A percentile compares a stretch with the other conserved stretches of the same genome.
These are phyloP conservation scores for Fomitopsis schrenkii DNA, from an alignment of 1,284 basidiomycete species.

Conservation along the genomic window DNA sequence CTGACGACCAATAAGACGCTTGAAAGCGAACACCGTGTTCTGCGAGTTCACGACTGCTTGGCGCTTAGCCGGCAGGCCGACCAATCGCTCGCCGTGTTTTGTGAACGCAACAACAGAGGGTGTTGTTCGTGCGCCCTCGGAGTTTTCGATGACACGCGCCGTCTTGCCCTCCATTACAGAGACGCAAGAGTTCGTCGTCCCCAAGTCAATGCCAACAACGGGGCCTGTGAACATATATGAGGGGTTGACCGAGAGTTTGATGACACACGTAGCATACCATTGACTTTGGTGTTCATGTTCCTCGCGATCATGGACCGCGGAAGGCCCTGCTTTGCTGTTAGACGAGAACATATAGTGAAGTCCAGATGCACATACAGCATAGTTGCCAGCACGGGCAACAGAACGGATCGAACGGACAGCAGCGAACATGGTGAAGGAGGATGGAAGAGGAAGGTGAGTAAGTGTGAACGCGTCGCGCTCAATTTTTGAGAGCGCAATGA, in stretches of 20 bases:
- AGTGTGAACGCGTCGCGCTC: constrained; percentile 18
- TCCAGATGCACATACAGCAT: constrained; percentile 46
- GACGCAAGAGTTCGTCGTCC: constrained; percentile 91
- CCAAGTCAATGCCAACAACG: constrained; percentile 82
- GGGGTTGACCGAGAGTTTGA: background rate
- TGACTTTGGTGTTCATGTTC: constrained; percentile 83
- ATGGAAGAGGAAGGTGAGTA: constrained; percentile 28
- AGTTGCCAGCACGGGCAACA: constrained; percentile 57
- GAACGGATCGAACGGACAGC: constrained; percentile 58
- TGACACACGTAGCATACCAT: constrained; percentile 42
- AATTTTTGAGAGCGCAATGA: constrained; percentile 21
- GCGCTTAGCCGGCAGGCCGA: constrained; percentile 95
- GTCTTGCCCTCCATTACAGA: constrained; percentile 95
- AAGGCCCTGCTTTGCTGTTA: constrained; percentile 43
- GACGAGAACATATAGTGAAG: background rate
- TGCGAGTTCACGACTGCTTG: constrained; percentile 97
- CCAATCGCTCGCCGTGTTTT: constrained; percentile 89
- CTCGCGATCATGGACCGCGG: constrained; percentile 69
- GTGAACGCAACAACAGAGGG: constrained; percentile 99
- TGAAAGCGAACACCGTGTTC: constrained; percentile 95
- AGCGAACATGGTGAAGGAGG: constrained; percentile 58
- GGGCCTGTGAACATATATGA: constrained; percentile 45
- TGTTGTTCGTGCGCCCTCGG: constrained; percentile 96
- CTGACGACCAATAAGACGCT: constrained; percentile 94
- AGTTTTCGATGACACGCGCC: constrained; percentile 94